Evolutionary conservation across 2,329 filamentous ascomycete genomes (phyloP).

Genomic region (Fusarium scirpi): DNA sequence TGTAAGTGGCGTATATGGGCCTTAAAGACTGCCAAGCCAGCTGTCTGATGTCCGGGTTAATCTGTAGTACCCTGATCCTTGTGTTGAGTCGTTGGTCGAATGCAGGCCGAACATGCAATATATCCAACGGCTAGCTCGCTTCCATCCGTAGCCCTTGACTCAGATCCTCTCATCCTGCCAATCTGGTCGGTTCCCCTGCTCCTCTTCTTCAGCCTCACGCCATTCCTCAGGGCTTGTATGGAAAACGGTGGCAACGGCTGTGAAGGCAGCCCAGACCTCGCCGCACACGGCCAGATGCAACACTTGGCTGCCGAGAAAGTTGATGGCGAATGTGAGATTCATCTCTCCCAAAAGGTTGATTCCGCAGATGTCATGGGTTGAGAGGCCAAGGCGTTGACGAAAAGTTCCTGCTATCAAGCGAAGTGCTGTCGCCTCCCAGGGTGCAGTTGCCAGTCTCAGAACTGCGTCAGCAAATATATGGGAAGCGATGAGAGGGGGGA

Average conservation of each 20-base stretch:
- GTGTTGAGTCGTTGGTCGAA: background rate
- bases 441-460: slow-evolving; percentile 58
- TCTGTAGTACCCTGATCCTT: background rate
- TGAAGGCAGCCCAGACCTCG: slow-evolving; percentile 34
- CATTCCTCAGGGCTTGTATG: slow-evolving; percentile 35
- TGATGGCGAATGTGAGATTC: slow-evolving; percentile 56
- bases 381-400: slow-evolving; percentile 54
- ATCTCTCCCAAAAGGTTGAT: slow-evolving; percentile 53
- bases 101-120: background rate
- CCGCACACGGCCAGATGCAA: slow-evolving; percentile 49
- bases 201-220: slow-evolving; percentile 32
- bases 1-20: background rate
- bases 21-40: background rate
- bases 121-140: background rate
- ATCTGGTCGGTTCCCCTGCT: slow-evolving; percentile 18
- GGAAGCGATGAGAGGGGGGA: slow-evolving; percentile 62
- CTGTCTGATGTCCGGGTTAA: background rate
- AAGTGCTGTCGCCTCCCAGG: slow-evolving; percentile 61
- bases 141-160: background rate
- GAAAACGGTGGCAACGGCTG: slow-evolving; percentile 24
- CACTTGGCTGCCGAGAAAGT: slow-evolving; percentile 61
- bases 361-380: slow-evolving; percentile 55
- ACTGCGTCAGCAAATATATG: slow-evolving; percentile 60
- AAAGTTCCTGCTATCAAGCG: slow-evolving; percentile 60
- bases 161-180: slow-evolving; percentile 18